These are phyloP conservation scores for Eucalyptus sp. DNA, from an alignment of 345 rosid species.

Conservation along the genomic window DNA sequence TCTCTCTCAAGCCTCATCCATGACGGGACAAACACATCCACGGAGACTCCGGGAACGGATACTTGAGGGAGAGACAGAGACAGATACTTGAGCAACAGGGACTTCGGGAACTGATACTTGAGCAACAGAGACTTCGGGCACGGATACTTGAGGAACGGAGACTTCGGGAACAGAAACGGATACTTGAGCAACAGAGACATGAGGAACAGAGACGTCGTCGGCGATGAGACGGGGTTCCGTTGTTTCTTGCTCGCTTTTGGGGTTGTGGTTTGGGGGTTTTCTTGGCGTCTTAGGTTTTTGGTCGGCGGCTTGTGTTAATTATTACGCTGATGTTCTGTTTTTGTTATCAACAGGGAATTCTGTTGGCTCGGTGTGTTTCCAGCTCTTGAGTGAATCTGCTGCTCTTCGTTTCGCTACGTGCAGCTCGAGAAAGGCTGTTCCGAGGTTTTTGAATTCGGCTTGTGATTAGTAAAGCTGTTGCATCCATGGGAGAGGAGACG, in stretches of 20 bases:
- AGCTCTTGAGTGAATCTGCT: not conserved
- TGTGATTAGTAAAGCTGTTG: not conserved
- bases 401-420: not conserved
- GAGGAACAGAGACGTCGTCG: too few relatives aligned
- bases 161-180: too few relatives aligned
- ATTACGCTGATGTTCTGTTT: not conserved
- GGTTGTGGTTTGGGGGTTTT: not conserved
- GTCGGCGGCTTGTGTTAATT: not conserved
- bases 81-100: too few relatives aligned
- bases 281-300: not conserved
- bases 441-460: not conserved
- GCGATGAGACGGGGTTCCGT: not conserved
- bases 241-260: not conserved
- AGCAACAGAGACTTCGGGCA: too few relatives aligned
- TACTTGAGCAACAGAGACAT: too few relatives aligned
- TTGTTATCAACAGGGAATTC: not conserved
- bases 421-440: not conserved
- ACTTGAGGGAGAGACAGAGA: too few relatives aligned
- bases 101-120: too few relatives aligned
- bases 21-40: accelerated
- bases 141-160: too few relatives aligned
- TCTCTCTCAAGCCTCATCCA: too few relatives aligned
- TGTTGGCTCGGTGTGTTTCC: not conserved
- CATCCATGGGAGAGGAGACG: conserved; percentile 51
- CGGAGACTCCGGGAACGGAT: too few relatives aligned